These are phyloP conservation scores for Gomphus bonarii DNA, from an alignment of 1,284 basidiomycete genomes.

Conservation along the genomic window DNA sequence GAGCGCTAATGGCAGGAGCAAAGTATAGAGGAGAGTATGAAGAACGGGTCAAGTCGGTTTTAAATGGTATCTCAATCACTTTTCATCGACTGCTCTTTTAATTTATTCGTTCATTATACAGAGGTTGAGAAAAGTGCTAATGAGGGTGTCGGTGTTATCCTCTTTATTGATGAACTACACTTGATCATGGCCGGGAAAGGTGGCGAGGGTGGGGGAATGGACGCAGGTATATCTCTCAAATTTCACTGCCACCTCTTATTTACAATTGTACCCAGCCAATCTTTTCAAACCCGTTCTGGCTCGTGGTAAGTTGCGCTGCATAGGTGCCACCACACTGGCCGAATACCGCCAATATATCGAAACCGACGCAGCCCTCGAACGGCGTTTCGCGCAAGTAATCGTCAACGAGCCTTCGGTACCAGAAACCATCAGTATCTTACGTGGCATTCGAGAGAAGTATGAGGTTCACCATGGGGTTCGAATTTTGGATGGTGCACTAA, in stretches of 20 bases:
- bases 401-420: constrained; percentile 88
- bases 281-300: constrained; percentile 86
- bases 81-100: not conserved
- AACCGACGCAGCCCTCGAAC: constrained; percentile 89
- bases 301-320: constrained; percentile 82
- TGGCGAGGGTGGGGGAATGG: constrained; percentile 69
- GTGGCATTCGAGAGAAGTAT: constrained; percentile 79
- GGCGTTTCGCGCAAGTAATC: constrained; percentile 90
- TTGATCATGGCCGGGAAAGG: constrained; percentile 85
- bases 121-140: constrained; percentile 91
- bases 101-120: constrained; percentile 12
- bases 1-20: constrained; percentile 91
- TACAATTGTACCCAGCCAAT: constrained; percentile 43
- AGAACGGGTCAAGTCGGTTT: constrained; percentile 89
- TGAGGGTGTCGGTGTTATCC: constrained; percentile 77
- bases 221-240: constrained; percentile 31
- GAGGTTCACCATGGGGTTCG: constrained; percentile 85
- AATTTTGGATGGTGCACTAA: constrained; percentile 85
- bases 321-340: constrained; percentile 89
- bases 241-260: not conserved
- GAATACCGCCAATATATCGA: constrained; percentile 97
- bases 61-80: constrained; percentile 32
- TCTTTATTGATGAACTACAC: constrained; percentile 94
- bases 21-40: constrained; percentile 98
- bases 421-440: constrained; percentile 89